Percentiles rank a stretch among this genome's conserved stretches.
These are phyloP conservation scores for Schwanniomyces sp. DNA, from an alignment of 805 yeast species.

Conservation along the genomic window DNA sequence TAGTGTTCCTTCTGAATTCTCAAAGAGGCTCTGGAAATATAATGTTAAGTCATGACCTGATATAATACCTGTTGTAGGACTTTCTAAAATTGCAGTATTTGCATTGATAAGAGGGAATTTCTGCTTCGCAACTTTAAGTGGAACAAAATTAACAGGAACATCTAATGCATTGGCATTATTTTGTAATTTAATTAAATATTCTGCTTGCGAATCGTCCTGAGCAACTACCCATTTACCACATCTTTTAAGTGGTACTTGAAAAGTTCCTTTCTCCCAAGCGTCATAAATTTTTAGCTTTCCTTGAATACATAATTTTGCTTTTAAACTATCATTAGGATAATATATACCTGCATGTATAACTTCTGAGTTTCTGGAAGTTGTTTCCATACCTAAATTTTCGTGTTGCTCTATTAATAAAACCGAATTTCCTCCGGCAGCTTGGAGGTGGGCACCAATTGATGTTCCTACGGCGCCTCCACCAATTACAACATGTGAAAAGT, in stretches of 20 bases:
- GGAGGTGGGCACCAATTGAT: slow-evolving; percentile 74
- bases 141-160: slow-evolving; percentile 58
- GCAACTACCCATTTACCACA: slow-evolving; percentile 93
- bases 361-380: slow-evolving; percentile 88
- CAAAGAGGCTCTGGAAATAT: slow-evolving; percentile 54
- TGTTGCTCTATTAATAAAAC: slow-evolving; percentile 75
- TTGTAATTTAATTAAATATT: slow-evolving; percentile 55
- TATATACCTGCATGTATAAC: slow-evolving; percentile 92
- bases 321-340: slow-evolving; percentile 67
- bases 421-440: slow-evolving; percentile 38
- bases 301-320: slow-evolving; percentile 66
- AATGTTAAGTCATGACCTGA: slow-evolving; percentile 77
- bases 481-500: slow-evolving; percentile 68
- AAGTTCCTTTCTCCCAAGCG: slow-evolving; percentile 34
- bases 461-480: slow-evolving; percentile 89
- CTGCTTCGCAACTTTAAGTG: slow-evolving; percentile 41
- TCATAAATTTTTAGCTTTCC: slow-evolving; percentile 73
- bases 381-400: slow-evolving; percentile 67
- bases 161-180: slow-evolving; percentile 49
- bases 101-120: slow-evolving; percentile 72
- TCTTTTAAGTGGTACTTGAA: slow-evolving; percentile 49
- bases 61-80: slow-evolving; percentile 84
- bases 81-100: slow-evolving; percentile 56
- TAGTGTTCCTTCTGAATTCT: slow-evolving; percentile 60
- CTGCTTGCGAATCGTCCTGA: slow-evolving; percentile 62